Evolutionary conservation across 2,329 filamentous ascomycete species (phyloP).

Genomic region (Cercospora citrullina): DNA sequence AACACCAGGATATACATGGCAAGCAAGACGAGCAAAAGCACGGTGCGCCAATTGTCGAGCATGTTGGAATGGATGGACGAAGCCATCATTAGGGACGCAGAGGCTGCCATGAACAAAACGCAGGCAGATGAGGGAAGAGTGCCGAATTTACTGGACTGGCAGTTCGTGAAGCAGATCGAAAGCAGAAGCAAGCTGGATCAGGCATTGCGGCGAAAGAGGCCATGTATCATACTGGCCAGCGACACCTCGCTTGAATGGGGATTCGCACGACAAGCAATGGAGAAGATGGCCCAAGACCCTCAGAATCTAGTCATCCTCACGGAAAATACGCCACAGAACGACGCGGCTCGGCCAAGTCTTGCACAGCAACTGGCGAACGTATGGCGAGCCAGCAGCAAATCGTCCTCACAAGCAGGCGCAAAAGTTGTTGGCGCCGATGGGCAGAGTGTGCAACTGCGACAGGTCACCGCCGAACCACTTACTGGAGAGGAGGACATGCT

Average conservation of each 20-base stretch:
- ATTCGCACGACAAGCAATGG: conserved; percentile 79
- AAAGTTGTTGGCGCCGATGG: conserved; percentile 52
- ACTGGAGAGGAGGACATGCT: conserved; percentile 72
- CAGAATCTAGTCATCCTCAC: conserved; percentile 86
- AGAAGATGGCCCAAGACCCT: conserved; percentile 70
- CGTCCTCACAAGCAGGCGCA: conserved; percentile 46
- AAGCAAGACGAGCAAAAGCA: conserved; percentile 81
- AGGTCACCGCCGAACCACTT: conserved; percentile 62
- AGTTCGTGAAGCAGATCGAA: conserved; percentile 79
- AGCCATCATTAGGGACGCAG: conserved; percentile 76
- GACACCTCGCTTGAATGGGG: conserved; percentile 93
- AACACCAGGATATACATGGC: conserved; percentile 71
- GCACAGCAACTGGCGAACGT: conserved; percentile 73
- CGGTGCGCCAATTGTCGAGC: conserved; percentile 85
- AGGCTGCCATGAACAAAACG: conserved; percentile 44
- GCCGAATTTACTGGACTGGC: conserved; percentile 84
- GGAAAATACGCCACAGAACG: conserved; percentile 61
- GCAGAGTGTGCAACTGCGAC: conserved; percentile 50
- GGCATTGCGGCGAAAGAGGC: conserved; percentile 56
- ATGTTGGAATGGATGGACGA: conserved; percentile 99
- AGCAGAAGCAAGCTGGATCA: conserved; percentile 76
- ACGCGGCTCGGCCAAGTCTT: conserved; percentile 53
- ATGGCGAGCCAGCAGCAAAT: conserved; percentile 39
- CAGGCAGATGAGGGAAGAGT: conserved; percentile 47
- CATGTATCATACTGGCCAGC: conserved; percentile 83